Evolutionary conservation across 106 monocot genomes (phyloP).

Genomic region (Dendrobium huoshanense): DNA sequence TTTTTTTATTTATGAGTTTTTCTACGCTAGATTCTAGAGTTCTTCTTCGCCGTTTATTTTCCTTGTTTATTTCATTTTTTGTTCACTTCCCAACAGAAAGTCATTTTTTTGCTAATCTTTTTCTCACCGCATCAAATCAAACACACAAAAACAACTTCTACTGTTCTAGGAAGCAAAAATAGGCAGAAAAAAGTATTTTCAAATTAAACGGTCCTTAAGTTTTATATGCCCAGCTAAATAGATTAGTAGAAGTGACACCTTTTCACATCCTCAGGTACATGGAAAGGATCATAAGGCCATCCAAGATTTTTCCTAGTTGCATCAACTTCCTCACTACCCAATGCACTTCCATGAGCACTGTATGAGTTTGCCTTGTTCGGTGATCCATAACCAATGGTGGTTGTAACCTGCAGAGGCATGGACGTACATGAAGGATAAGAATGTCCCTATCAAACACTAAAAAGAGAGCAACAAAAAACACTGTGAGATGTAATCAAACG

Average conservation of each 20-base stretch:
- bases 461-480: background rate
- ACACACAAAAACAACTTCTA: background rate
- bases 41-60: no score
- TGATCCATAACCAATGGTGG: slow-evolving; percentile 76
- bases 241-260: slow-evolving; percentile 31
- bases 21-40: no score
- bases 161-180: background rate
- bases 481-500: background rate
- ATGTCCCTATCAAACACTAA: background rate
- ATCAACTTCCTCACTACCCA: slow-evolving; percentile 93
- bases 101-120: no score
- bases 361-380: slow-evolving; percentile 78
- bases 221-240: background rate
- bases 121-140: background rate
- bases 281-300: slow-evolving; percentile 75
- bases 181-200: background rate
- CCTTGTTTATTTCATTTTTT: no score
- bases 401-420: slow-evolving; percentile 42
- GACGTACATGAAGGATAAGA: background rate
- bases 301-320: slow-evolving; percentile 85
- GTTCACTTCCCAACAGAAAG: no score
- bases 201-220: background rate
- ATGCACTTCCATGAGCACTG: slow-evolving; percentile 77
- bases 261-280: slow-evolving; percentile 87
- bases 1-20: no score